Conservation (phyloP, 2,329 filamentous ascomycete genomes). For the Dryadomyces quercus-mongolicae region DNA sequence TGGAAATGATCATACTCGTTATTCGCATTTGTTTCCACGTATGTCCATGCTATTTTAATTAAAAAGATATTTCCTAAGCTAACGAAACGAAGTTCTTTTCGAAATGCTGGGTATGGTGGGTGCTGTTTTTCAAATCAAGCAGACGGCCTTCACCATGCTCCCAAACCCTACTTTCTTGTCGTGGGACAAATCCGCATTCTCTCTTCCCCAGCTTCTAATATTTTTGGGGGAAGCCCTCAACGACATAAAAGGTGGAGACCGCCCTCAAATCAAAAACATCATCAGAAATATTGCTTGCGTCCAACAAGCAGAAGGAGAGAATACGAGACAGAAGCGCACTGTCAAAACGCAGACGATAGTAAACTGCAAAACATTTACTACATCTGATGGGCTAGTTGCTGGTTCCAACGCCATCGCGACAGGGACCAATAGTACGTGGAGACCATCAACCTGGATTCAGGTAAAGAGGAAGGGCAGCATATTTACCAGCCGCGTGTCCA, state of each 20-base stretch:
- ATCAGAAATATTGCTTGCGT: not conserved
- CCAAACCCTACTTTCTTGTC: conserved; percentile 42
- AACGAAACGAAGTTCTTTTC: conserved; percentile 32
- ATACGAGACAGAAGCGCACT: too few relatives aligned
- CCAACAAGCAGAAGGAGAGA: not conserved
- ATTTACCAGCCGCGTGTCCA: not conserved
- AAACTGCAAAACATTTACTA: not conserved
- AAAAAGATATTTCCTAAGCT: not conserved
- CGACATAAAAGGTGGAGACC: not conserved
- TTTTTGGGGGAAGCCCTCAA: not conserved
- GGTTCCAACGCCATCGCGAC: not conserved
- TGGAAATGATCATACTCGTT: conserved; percentile 21
- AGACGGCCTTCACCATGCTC: conserved; percentile 38
- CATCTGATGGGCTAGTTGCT: too few relatives aligned
- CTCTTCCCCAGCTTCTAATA: not conserved
- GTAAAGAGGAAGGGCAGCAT: not conserved
- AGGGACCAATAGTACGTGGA: not conserved
- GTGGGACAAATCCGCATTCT: conserved; percentile 23
- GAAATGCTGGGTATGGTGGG: conserved; percentile 46
- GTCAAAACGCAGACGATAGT: not conserved
- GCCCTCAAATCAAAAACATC: not conserved
- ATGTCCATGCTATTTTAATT: conserved; percentile 3
- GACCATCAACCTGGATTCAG: not conserved
- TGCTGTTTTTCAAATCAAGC: conserved; percentile 34
- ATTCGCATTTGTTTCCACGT: conserved; percentile 38